phyloP scores from a whole-genome alignment of 495 filamentous ascomycete genomes.

The Penicillium samsonianum region DNA sequence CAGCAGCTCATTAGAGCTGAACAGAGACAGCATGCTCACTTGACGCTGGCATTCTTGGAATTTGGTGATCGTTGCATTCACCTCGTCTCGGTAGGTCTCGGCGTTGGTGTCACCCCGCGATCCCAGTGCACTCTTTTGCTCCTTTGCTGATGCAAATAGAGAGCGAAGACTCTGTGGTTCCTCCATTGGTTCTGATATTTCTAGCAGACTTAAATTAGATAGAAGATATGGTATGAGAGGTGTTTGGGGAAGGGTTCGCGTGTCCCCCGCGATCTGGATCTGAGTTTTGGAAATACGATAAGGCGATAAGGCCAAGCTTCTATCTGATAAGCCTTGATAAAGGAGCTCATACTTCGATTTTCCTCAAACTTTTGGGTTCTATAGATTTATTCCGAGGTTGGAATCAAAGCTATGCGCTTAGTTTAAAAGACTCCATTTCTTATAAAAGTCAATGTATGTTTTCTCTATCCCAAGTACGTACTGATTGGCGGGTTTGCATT shows the following conservation, averaged over 20 bases:
- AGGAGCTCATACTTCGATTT: constrained; percentile 1
- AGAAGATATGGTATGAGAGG: neutral
- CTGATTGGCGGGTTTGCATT: neutral
- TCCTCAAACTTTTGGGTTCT: neutral
- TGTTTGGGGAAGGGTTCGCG: neutral
- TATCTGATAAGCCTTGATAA: constrained; percentile 22
- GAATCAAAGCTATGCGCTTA: neutral
- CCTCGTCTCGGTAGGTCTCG: constrained; percentile 63
- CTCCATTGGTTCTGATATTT: constrained; percentile 44
- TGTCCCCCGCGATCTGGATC: constrained; percentile 26
- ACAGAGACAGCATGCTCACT: constrained; percentile 70
- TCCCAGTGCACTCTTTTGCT: constrained; percentile 52
- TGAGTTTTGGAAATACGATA: constrained; percentile 28
- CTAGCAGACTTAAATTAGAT: constrained; percentile 9
- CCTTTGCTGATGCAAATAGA: constrained; percentile 59
- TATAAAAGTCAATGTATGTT: neutral
- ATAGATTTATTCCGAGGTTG: neutral
- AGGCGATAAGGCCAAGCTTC: constrained; percentile 12
- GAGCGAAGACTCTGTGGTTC: constrained; percentile 61
- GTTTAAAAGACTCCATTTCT: neutral
- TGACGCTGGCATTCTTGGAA: constrained; percentile 74
- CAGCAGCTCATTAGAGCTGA: constrained; percentile 85
- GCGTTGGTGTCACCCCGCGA: constrained; percentile 53
- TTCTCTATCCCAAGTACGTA: neutral
- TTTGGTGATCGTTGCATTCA: constrained; percentile 63